Percentiles rank a stretch among this genome's conserved stretches.
Evolutionary conservation across 2,329 filamentous ascomycete species (phyloP).

Genomic region (Botryosphaeria agaves): DNA sequence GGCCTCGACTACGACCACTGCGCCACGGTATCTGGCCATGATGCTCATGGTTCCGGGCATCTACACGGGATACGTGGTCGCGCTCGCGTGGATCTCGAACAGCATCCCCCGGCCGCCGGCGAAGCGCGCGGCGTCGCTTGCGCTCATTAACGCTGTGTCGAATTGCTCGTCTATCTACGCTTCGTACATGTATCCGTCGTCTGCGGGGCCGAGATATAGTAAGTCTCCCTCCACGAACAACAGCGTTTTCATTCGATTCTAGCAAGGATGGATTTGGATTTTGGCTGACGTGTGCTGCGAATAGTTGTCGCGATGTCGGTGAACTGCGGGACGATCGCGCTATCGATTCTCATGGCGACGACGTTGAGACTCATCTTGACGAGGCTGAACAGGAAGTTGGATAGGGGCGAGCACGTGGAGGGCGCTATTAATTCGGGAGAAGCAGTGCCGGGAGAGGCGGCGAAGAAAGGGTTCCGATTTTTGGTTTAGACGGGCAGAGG

Average conservation of each 20-base stretch:
- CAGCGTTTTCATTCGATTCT: too few species aligned
- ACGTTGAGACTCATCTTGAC: constrained; percentile 45
- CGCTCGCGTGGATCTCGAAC: constrained; percentile 35
- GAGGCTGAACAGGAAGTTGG: constrained; percentile 51
- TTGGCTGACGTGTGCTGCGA: constrained; percentile 1
- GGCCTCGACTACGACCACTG: constrained; percentile 10
- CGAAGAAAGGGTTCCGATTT: constrained; percentile 48
- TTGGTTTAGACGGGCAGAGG: constrained; percentile 25
- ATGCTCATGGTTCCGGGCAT: constrained; percentile 32
- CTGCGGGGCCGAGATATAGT: constrained; percentile 21
- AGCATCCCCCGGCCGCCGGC: constrained; percentile 34
- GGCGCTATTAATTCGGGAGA: constrained; percentile 31
- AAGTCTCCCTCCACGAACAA: too few species aligned
- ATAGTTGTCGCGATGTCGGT: constrained; percentile 45
- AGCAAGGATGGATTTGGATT: too few species aligned
- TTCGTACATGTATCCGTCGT: constrained; percentile 29
- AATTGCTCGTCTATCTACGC: constrained; percentile 37
- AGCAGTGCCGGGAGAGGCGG: constrained; percentile 35
- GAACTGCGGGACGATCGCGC: constrained; percentile 45
- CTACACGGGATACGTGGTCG: constrained; percentile 45
- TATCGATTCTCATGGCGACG: constrained; percentile 47
- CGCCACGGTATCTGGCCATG: constrained; percentile 16
- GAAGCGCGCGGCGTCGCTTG: constrained; percentile 36
- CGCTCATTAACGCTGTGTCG: constrained; percentile 37
- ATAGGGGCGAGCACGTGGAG: constrained; percentile 39